Conservation (phyloP, 148 eudicot genomes). For the Vaccinium darrowii region DNA sequence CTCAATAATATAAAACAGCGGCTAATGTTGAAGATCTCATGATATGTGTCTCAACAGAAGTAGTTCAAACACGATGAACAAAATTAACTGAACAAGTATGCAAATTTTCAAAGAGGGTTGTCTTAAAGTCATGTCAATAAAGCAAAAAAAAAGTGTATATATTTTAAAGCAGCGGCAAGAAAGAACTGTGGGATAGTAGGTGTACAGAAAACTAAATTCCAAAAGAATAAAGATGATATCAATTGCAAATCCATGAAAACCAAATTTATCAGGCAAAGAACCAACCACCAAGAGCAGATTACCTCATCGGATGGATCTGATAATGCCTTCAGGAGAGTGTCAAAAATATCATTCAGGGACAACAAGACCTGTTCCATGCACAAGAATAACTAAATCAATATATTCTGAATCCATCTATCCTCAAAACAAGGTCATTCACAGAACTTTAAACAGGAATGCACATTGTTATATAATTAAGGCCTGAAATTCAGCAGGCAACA, state of each 20-base stretch:
- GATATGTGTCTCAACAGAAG: not conserved
- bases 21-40: not conserved
- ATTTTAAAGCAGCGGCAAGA: too few relatives aligned
- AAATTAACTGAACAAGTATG: not conserved
- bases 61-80: not conserved
- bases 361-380: conserved; percentile 62
- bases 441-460: not conserved
- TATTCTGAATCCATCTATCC: conserved; percentile 14
- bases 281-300: conserved; percentile 19
- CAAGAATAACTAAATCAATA: conserved; percentile 21
- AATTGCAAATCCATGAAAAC: not conserved
- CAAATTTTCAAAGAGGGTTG: not conserved
- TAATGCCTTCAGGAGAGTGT: conserved; percentile 81
- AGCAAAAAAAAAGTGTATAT: not conserved
- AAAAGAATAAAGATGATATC: not conserved
- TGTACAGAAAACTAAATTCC: not conserved
- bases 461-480: not conserved
- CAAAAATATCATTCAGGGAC: conserved; percentile 75
- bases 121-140: not conserved
- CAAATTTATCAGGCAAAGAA: not conserved
- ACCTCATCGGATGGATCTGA: conserved; percentile 99
- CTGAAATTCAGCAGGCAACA: not conserved
- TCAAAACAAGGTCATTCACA: conserved; percentile 1
- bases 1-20: not conserved
- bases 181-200: not conserved